Evolutionary conservation across 331 rosid genomes (phyloP), one percentile per base, ranked within the genome.

Genomic region (Cydonia oblonga): DNA sequence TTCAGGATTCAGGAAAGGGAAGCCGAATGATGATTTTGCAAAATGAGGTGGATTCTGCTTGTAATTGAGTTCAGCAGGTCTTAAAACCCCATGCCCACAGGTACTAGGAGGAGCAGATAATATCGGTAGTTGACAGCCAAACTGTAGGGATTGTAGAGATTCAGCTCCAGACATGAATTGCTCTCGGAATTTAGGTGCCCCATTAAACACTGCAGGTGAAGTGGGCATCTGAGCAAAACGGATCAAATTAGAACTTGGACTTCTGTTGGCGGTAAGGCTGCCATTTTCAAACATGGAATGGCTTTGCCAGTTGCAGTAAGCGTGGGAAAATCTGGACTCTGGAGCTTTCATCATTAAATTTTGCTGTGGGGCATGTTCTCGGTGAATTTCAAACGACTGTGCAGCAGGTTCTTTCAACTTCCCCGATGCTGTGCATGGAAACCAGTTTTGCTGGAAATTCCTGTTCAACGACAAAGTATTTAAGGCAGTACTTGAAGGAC

Each of bases 1-100:
- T 72, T 80, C 82, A 8, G 89, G 87, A 76, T 83, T 84, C 80
- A 88, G 75, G 84, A 89, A 88, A 70, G 97, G 96, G 75, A 89
- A 89, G 56, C 76, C 89, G 3, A 84, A 79, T 71, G 84, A 78
- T 46, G 88, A 78, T 71, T 89, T 84, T 32, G 82, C 46, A 52
- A 72, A 77, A 68, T 63, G 85, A 56, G 87, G 87, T 35, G 61
- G 76, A 73, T 68, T 82, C 75, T 69, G 86, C 84, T 73, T 72
- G 85, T 78, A 79, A 73, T 74, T 71, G 66, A 75, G 78, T 66
- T 85, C 92, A 52, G 81, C 79, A 51, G 82, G 84, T 75, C 81
- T 80, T 78, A 80, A 76, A 63, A 75, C 51, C 25, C 79, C 44
- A 58, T 67, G 71, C 78, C 74, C 81, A 58, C 75, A 53, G 24